These are phyloP conservation scores for Dipodascopsis uninucleata DNA, from an alignment of 805 yeast genomes.

Conservation along the genomic window DNA sequence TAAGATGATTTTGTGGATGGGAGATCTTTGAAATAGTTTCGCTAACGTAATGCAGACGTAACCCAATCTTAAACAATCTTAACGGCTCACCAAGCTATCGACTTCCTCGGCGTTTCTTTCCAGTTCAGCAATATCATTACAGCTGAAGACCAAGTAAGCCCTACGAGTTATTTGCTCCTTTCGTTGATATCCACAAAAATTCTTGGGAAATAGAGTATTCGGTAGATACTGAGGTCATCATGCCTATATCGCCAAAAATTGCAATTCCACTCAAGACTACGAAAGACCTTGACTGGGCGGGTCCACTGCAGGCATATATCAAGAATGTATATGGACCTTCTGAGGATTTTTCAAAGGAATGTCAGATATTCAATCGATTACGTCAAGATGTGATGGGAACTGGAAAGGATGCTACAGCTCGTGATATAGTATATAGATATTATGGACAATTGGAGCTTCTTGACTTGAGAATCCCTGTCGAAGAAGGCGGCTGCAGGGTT, in stretches of 20 bases:
- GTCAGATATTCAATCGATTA: slow-evolving; percentile 51
- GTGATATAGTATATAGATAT: slow-evolving; percentile 60
- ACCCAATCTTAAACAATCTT: no score
- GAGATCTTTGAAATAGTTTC: no score
- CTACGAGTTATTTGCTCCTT: no score
- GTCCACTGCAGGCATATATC: slow-evolving; percentile 57
- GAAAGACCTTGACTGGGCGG: slow-evolving; percentile 61
- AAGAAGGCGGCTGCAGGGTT: slow-evolving; percentile 50
- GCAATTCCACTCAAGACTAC: slow-evolving; percentile 44
- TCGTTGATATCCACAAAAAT: no score
- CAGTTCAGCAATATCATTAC: no score
- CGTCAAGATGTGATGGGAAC: slow-evolving; percentile 57
- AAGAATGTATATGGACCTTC: slow-evolving; percentile 59
- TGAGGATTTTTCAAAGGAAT: slow-evolving; percentile 55
- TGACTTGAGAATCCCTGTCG: slow-evolving; percentile 69
- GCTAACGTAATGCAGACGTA: no score
- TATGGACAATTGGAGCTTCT: slow-evolving; percentile 78
- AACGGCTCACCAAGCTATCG: no score
- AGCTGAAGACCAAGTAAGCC: no score
- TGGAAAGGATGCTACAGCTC: slow-evolving; percentile 43
- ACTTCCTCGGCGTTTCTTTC: no score
- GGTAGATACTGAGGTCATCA: no score
- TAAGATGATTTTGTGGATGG: no score
- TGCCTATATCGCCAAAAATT: slow-evolving; percentile 33
- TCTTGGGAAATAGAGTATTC: no score